Evolutionary conservation across 192 early-diverging fungal genomes (phyloP), one percentile per base, ranked within the genome.

Genomic region (Pilaira anomala): DNA sequence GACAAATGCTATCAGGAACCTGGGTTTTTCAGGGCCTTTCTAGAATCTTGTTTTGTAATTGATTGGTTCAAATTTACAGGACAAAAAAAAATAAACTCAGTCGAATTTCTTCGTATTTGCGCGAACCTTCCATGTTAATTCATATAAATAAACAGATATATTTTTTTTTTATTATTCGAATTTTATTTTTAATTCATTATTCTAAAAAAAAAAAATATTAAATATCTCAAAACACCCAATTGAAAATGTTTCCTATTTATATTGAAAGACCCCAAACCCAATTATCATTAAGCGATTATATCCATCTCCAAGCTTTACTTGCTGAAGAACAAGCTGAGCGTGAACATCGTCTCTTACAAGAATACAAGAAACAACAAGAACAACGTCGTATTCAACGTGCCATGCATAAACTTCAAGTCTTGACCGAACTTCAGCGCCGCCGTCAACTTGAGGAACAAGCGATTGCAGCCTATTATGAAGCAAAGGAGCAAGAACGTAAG

Each of bases 361-460:
- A 46, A 18, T 55, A 19, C n/a, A 46, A 46, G 19, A 19, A 16
- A 9, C 28, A 55, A 12, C 53, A 55, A 28, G 53, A 55, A 33
- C n/a, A 55, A 36, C n/a, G 28, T 14, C 53, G 29, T 19, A 28
- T 55, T 30, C 16, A 14, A 55, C 29, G 30, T 28, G 29, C 18
- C 18, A 55, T 55, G 2, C 53, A 11, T 4, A 26, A 55, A 29
- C 28, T 55, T 28, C 28, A 29, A 55, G 53, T 29, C 6, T 19
- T 55, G 12, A 28, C n/a, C 30, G 29, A 55, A 18, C 5, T 55
- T 2, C 45, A n/a, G 6, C 45, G 45, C 7, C 53, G 30, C 8
- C 53, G 28, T 55, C 8, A 30, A 55, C 53, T 16, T 18, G 53
- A 55, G n/a, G 53, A 55, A 55, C 53, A 30, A 33, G 53, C 53